Evolutionary conservation across 1,284 basidiomycete species (phyloP), one percentile per base, ranked within the genome.

Genomic region (Porodaedalea pini): DNA sequence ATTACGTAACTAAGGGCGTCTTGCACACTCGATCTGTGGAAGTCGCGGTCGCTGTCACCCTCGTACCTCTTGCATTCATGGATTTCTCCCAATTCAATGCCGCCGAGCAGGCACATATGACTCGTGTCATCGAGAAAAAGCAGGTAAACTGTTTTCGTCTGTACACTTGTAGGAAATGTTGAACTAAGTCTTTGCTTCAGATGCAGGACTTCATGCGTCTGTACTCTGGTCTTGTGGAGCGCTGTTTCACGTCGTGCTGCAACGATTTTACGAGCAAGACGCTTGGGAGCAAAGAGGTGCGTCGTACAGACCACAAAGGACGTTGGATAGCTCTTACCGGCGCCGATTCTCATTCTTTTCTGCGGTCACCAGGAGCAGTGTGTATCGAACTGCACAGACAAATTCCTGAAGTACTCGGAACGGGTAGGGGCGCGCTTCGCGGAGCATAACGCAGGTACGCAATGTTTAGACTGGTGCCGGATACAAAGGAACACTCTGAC

Each of bases 121-220:
- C 82, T 59, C 90, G 85, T 68, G 74, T 94, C 68, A 93, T 97
- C 61, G 94, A 96, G 77, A 92, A 90, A 78, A 94, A 91, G 78
- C 94, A 96, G 86, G 93, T 88, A 61, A 53, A 76, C 15, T 52
- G 21, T 43, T 41, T 27, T n/a, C 53, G 57, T 17, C 23, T 34
- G 21, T 29, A 29, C 27, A 3, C 19, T 15, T 36, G 32, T 40
- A 23, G 17, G 39, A 41, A 19, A 27, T 10, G 13, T 10, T 37
- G 37, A 19, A 39, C 25, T 11, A 45, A 25, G 21, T 15, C 17
- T 56, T 43, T 25, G 51, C 23, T 54, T 43, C 73, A 98, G 92
- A 97, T 98, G 94, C 92, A 96, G 80, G 96, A 98, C 78, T 98
- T 99, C 68, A 81, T 98, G 80, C 82, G 81, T 68, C 88, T 98